Evolutionary conservation across 2,329 filamentous ascomycete genomes (phyloP), one percentile per base, ranked within the genome.

Genomic region (Colletotrichum cordylinicola): DNA sequence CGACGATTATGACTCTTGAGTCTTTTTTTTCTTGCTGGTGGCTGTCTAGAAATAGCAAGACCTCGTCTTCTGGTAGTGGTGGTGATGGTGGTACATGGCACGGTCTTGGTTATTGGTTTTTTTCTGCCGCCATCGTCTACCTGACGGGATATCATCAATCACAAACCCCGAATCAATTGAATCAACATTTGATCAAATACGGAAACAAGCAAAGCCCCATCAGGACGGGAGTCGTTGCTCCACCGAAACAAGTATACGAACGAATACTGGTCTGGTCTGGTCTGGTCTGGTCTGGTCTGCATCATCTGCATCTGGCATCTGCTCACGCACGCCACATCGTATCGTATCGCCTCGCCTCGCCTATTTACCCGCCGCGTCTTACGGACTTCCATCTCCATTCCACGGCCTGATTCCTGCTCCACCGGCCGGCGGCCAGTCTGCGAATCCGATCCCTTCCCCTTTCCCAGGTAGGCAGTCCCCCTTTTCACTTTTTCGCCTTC

Each of bases 401-500:
- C 67, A 48, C 65, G 31, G 43, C 31, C 21, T 61, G 52, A 58
- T 29, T 21, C 18, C 48, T 39, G 21, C 68, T 67, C 72, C 69
- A 67, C 72, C 37, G 37, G 37, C 37, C 37, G 37, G 37, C 56
- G n/a, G 39, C 52, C 55, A 67, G 68, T 56, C 67, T 69, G 67
- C 67, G 67, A 69, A 69, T 61, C 67, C 33, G 33, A 48, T 48
- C 43, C 55, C 55, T 69, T 21, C 67, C 13, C 35, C 35, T 35
- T 60, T 72, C 72, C 52, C n/a, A 67, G 73, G 62, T 67, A 75
- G 37, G 62, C 62, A 68, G 48, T 27, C 56, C 56, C 68, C 62
- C 37, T 66, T 62, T 64, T 43, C 37, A 43, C 37, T 43, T 43
- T 39, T 43, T 43, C 37, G 37, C 37, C 37, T 39, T 2, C 37